Evolutionary conservation across 306 rosid species (phyloP).

Genomic region (Macrotyloma uniflorum): DNA sequence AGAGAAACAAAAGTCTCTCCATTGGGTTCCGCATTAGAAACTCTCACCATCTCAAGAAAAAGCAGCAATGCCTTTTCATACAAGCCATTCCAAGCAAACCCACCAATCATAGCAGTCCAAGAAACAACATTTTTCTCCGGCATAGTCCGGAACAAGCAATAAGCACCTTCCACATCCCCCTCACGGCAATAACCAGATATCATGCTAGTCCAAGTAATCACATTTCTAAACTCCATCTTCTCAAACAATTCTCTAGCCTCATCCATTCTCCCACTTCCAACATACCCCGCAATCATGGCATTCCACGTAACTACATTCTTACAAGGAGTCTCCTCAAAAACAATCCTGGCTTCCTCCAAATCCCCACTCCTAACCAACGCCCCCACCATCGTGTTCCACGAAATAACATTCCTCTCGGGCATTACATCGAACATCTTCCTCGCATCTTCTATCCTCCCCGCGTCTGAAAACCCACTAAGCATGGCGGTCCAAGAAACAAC

Average conservation of each 20-base stretch:
- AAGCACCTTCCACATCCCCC: constrained; percentile 62
- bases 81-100: constrained; percentile 70
- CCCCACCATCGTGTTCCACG: constrained; percentile 69
- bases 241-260: constrained; percentile 70
- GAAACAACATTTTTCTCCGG: constrained; percentile 73
- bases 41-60: constrained; percentile 50
- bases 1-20: constrained; percentile 73
- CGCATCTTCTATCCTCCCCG: constrained; percentile 61
- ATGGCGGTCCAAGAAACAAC: constrained; percentile 83
- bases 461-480: constrained; percentile 52
- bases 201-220: constrained; percentile 77
- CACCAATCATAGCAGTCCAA: constrained; percentile 90
- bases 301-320: constrained; percentile 70
- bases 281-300: constrained; percentile 66
- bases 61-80: constrained; percentile 57
- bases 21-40: constrained; percentile 49
- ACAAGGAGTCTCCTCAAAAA: constrained; percentile 49
- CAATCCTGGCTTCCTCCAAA: constrained; percentile 60
- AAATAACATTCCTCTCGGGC: constrained; percentile 73
- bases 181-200: constrained; percentile 72
- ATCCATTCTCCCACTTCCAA: constrained; percentile 55
- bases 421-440: constrained; percentile 60
- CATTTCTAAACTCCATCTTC: constrained; percentile 60
- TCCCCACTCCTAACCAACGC: constrained; percentile 61
- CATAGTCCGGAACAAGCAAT: constrained; percentile 53